A percentile compares a stretch with the other conserved stretches of the same genome.
These are phyloP conservation scores for Beta corolliflora DNA, from an alignment of 179 eudicot genomes.

Conservation along the genomic window DNA sequence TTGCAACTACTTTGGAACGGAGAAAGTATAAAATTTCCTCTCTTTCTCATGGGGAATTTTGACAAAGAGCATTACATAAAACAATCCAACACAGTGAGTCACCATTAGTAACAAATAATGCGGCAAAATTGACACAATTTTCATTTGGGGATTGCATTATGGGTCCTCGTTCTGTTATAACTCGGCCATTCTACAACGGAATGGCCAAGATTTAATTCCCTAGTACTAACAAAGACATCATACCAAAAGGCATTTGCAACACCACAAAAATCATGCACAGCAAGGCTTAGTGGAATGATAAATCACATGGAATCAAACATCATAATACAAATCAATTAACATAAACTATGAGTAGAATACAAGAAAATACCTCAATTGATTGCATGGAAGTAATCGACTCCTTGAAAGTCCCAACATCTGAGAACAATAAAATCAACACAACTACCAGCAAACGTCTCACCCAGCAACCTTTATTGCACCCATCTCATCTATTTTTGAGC, in stretches of 20 bases:
- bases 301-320: background rate
- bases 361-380: slow-evolving; percentile 51
- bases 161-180: too few species aligned
- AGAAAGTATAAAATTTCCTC: too few species aligned
- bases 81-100: too few species aligned
- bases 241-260: background rate
- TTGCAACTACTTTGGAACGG: too few species aligned
- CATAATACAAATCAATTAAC: background rate
- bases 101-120: too few species aligned
- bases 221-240: too few species aligned
- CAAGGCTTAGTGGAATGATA: background rate
- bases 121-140: too few species aligned
- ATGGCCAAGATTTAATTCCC: too few species aligned
- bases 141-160: too few species aligned
- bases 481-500: slow-evolving; percentile 82
- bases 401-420: slow-evolving; percentile 47
- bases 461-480: slow-evolving; percentile 88
- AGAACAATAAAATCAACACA: slow-evolving; percentile 28
- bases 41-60: too few species aligned
- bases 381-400: slow-evolving; percentile 38
- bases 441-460: slow-evolving; percentile 46
- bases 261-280: background rate
- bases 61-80: too few species aligned
- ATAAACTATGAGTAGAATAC: slow-evolving; percentile 3
- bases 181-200: too few species aligned